A percentile compares a stretch with the other conserved stretches of the same genome.
These are phyloP conservation scores for Ilex asprella DNA, from an alignment of 257 asterid genomes.

Conservation along the genomic window DNA sequence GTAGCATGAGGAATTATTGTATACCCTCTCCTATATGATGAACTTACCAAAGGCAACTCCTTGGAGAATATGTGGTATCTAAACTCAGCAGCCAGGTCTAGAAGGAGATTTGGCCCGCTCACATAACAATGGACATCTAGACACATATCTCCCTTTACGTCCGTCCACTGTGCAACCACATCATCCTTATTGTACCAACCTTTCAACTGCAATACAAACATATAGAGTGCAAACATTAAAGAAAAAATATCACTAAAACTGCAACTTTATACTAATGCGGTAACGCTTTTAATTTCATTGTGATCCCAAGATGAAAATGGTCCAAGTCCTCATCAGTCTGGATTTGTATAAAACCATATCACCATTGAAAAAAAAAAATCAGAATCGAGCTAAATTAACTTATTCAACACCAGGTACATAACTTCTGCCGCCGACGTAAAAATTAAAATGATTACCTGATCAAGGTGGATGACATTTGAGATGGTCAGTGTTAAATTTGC, in stretches of 20 bases:
- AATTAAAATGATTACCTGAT: slow-evolving; percentile 43
- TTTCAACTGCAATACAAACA: slow-evolving; percentile 42
- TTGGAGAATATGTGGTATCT: slow-evolving; percentile 91
- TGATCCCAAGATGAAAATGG: neutral
- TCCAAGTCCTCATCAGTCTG: too few relatives aligned
- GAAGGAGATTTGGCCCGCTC: slow-evolving; percentile 64
- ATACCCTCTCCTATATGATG: neutral
- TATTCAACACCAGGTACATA: too few relatives aligned
- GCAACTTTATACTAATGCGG: too few relatives aligned
- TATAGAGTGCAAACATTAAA: neutral
- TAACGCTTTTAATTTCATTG: neutral
- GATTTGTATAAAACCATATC: too few relatives aligned
- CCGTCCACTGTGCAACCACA: slow-evolving; percentile 91
- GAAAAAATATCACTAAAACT: too few relatives aligned
- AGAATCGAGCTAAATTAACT: too few relatives aligned
- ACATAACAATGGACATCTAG: slow-evolving; percentile 85
- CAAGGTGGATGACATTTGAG: slow-evolving; percentile 57
- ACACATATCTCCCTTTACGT: slow-evolving; percentile 58
- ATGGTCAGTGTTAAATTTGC: slow-evolving; percentile 54
- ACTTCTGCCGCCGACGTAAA: too few relatives aligned
- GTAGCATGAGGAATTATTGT: neutral
- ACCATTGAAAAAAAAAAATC: too few relatives aligned
- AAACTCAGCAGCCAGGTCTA: slow-evolving; percentile 76
- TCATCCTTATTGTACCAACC: slow-evolving; percentile 90
- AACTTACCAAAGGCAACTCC: slow-evolving; percentile 80